Conservation (phyloP, 2,329 filamentous ascomycete species). For the Chaetomiaceae sp. region DNA sequence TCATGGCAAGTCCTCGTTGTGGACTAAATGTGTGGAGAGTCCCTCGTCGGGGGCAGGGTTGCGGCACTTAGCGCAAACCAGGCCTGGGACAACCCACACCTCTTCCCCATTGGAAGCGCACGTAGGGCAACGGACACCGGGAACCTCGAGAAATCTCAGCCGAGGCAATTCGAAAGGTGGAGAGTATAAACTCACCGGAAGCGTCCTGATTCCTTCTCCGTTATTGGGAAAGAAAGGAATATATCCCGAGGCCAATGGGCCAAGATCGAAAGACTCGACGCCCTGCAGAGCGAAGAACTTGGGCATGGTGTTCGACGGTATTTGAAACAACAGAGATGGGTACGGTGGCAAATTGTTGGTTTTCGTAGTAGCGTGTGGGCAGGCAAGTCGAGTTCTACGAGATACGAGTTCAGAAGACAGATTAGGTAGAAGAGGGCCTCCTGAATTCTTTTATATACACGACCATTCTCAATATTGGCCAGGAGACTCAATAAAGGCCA, state of each 20-base stretch:
- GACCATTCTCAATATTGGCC: neutral
- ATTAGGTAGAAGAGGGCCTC: too few relatives aligned
- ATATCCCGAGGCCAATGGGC: neutral
- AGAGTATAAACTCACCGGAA: conserved; percentile 5
- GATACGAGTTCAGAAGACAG: too few relatives aligned
- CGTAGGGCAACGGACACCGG: conserved; percentile 20
- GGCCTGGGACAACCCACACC: conserved; percentile 25
- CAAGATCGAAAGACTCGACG: neutral
- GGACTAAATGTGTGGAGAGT: neutral
- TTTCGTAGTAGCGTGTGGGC: too few relatives aligned
- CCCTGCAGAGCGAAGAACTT: neutral
- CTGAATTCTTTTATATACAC: too few relatives aligned
- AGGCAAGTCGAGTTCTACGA: too few relatives aligned
- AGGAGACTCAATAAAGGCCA: neutral
- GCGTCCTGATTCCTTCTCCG: conserved; percentile 10
- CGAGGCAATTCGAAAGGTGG: neutral
- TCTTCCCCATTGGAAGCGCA: conserved; percentile 23
- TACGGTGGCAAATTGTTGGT: too few relatives aligned
- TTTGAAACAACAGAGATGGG: too few relatives aligned
- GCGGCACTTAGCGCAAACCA: conserved; percentile 21
- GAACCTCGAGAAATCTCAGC: conserved; percentile 4
- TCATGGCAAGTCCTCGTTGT: neutral
- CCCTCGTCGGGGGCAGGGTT: conserved; percentile 17
- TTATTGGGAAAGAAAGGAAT: neutral
- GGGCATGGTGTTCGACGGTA: neutral